Conservation (phyloP, 2,329 filamentous ascomycete species). For the Aspergillus sp. region DNA sequence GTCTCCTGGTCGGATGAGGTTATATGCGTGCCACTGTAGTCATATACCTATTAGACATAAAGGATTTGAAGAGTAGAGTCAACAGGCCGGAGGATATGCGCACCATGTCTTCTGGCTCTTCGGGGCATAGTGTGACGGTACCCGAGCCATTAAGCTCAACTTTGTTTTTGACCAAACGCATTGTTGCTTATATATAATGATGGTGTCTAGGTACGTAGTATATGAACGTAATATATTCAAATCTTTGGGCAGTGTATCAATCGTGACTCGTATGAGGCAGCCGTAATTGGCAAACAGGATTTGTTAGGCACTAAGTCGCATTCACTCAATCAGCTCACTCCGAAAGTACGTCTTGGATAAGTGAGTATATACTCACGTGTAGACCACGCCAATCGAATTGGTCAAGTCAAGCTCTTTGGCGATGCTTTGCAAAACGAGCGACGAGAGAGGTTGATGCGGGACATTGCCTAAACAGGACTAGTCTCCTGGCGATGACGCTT, state of each 20-base stretch:
- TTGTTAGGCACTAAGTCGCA: too few species aligned
- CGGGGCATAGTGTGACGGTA: conserved; percentile 57
- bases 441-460: conserved; percentile 6
- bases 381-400: too few species aligned
- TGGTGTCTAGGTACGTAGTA: neutral
- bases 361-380: too few species aligned
- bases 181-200: conserved; percentile 21
- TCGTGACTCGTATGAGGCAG: too few species aligned
- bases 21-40: conserved; percentile 63
- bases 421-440: neutral
- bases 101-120: conserved; percentile 70
- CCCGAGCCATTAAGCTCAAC: conserved; percentile 61
- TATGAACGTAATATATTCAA: too few species aligned
- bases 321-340: too few species aligned
- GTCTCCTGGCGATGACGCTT: conserved; percentile 1
- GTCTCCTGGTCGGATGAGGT: conserved; percentile 60
- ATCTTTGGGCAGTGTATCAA: too few species aligned
- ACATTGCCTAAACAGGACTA: conserved; percentile 8
- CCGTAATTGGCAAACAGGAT: too few species aligned
- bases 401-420: too few species aligned
- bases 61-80: neutral
- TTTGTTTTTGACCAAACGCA: conserved; percentile 60
- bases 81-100: neutral
- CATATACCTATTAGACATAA: neutral
- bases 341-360: too few species aligned